phyloP scores from a whole-genome alignment of 2,329 filamentous ascomycete genomes.

The Dryadomyces quercivorus region DNA sequence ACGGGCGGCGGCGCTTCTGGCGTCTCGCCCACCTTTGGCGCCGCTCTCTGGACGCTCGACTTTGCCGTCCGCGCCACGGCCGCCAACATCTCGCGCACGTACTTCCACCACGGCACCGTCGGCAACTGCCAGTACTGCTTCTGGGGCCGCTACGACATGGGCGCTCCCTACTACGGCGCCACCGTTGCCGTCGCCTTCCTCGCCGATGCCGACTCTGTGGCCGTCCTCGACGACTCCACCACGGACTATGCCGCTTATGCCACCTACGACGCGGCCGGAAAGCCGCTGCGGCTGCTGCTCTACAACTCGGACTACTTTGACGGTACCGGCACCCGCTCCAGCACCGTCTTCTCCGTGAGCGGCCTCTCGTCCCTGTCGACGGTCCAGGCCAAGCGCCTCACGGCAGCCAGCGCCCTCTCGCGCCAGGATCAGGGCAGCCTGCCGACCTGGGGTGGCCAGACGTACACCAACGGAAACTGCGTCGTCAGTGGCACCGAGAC shows the following conservation, averaged over 20 bases:
- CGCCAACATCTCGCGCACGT: conserved; percentile 26
- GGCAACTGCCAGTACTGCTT: conserved; percentile 38
- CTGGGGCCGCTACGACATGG: conserved; percentile 35
- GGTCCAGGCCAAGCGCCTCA: conserved; percentile 28
- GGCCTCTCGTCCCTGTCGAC: conserved; percentile 20
- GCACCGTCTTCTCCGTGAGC: conserved; percentile 27
- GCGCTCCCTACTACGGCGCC: conserved; percentile 39
- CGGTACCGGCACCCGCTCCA: conserved; percentile 20
- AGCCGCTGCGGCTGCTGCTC: conserved; percentile 27
- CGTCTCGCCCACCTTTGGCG: conserved; percentile 33
- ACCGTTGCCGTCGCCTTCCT: conserved; percentile 26
- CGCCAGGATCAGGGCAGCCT: conserved; percentile 21
- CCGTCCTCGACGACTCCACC: conserved; percentile 30
- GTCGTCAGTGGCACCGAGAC: conserved; percentile 24
- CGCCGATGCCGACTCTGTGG: conserved; percentile 22
- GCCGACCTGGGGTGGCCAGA: conserved; percentile 29
- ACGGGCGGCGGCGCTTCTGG: conserved; percentile 25
- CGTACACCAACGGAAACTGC: conserved; percentile 33
- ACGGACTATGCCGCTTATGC: conserved; percentile 31
- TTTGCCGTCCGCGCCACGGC: not conserved
- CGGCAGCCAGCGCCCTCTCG: conserved; percentile 28
- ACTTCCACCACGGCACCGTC: conserved; percentile 34
- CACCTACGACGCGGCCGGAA: conserved; percentile 24
- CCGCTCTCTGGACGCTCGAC: conserved; percentile 32
- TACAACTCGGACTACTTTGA: conserved; percentile 32